phyloP scores from a whole-genome alignment of 805 yeast genomes.

The Hemisphaericaspora nanyangensis region DNA sequence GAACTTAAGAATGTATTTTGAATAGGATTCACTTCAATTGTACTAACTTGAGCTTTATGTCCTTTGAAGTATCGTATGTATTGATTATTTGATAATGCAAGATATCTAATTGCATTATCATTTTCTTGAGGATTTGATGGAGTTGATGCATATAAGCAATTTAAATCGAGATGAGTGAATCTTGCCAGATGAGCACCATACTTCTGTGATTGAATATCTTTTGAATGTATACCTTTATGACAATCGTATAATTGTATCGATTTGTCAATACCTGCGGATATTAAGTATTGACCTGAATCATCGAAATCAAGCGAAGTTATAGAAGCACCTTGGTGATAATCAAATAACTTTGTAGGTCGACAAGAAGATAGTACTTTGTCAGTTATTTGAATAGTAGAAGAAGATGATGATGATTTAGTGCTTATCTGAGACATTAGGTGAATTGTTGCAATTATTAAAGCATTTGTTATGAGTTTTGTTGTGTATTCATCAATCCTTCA shows the following conservation, averaged over 20 bases:
- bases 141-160: slow-evolving; percentile 82
- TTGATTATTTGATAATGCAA: slow-evolving; percentile 72
- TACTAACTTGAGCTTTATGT: slow-evolving; percentile 72
- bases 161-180: slow-evolving; percentile 70
- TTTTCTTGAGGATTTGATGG: slow-evolving; percentile 33
- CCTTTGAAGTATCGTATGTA: slow-evolving; percentile 85
- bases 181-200: slow-evolving; percentile 88
- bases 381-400: slow-evolving; percentile 24
- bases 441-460: too few species aligned
- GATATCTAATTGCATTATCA: slow-evolving; percentile 70
- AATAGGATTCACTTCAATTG: slow-evolving; percentile 69
- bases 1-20: slow-evolving; percentile 63
- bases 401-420: slow-evolving; percentile 7
- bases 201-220: slow-evolving; percentile 76
- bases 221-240: slow-evolving; percentile 60
- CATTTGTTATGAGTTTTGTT: too few species aligned
- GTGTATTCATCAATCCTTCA: too few species aligned
- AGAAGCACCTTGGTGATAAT: slow-evolving; percentile 48
- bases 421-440: slow-evolving; percentile 5
- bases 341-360: slow-evolving; percentile 45
- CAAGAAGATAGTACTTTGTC: slow-evolving; percentile 24
- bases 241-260: slow-evolving; percentile 80
- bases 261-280: slow-evolving; percentile 79
- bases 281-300: slow-evolving; percentile 72
- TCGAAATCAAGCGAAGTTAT: slow-evolving; percentile 76